Base-by-base conservation (phyloP, 164 flowering plant genomes). In the Echeveria elegans region DNA sequence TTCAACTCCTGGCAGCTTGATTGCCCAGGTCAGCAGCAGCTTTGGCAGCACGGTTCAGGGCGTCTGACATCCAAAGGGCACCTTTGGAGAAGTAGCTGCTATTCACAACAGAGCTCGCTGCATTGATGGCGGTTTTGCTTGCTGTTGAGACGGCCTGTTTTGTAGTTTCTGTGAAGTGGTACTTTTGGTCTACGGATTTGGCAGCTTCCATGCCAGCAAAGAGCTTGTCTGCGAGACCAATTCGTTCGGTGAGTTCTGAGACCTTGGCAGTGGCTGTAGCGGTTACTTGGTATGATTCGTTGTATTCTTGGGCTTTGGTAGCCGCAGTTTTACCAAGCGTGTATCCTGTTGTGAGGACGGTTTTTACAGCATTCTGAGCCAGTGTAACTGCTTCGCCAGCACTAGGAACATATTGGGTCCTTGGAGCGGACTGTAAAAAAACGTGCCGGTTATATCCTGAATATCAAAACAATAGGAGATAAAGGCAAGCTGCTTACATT, bases 61-160 rank as follows among this genome's bases (percentile, higher is more conserved):
- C 87, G 63, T 70, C 92, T 0, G 97, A 91, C 59, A 89, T 73
- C 90, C 88, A 88, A 65, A 88, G 82, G 65, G 96, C 97, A 31
- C 96, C 94, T 28, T 74, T 78, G 0, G 94, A 77, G 75, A 92
- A 92, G 76, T 88, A 86, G 78, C 85, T 83, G 63, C 97, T 92
- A 70, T 84, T 89, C 31, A 88, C 78, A 24, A 92, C 84, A 8
- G 88, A 71, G 69, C 36, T 75, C 15, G 97, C 86, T 64, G 91
- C 90, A 14, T 85, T 74, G 2, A 77, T 78, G 29, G 87, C 96
- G 10, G 85, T 77, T 76, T 87, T 82, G 23, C 95, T 88, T 0
- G 95, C 78, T 10, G 82, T 82, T 5, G 81, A 77, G 6, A 72
- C 83, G 9, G 87, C 92, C 26, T 85, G 71, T 78, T 66, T 83